A percentile compares a stretch with the other conserved stretches of the same genome.
Evolutionary conservation across 1,284 basidiomycete species (phyloP).

Genomic region (Trichosporon coremiiforme): DNA sequence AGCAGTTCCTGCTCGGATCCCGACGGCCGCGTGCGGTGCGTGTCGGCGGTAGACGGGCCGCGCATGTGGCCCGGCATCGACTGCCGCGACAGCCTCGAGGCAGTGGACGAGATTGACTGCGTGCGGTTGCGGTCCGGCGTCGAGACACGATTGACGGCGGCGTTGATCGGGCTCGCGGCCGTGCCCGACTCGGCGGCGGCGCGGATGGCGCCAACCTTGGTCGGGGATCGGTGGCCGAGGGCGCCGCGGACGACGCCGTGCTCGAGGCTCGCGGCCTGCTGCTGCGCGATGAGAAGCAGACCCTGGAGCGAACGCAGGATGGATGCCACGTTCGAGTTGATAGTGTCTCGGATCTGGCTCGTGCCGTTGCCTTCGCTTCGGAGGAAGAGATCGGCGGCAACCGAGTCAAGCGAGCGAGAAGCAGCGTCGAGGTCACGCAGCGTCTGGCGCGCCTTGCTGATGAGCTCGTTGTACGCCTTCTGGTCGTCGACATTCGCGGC

Average conservation of each 20-base stretch:
- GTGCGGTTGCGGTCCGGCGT: slow-evolving; percentile 14
- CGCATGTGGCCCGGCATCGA: slow-evolving; percentile 8
- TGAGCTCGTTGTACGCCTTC: slow-evolving; percentile 44
- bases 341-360: slow-evolving; percentile 20
- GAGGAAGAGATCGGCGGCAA: slow-evolving; percentile 30
- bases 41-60: slow-evolving; percentile 22
- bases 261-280: slow-evolving; percentile 40
- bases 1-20: slow-evolving; percentile 51
- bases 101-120: slow-evolving; percentile 22
- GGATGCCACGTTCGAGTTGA: slow-evolving; percentile 29
- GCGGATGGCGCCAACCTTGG: slow-evolving; percentile 14
- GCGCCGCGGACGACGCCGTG: slow-evolving; percentile 39
- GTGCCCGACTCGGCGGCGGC: slow-evolving; percentile 9
- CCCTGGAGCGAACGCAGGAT: slow-evolving; percentile 38
- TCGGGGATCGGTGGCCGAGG: slow-evolving; percentile 37
- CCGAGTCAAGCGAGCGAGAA: slow-evolving; percentile 28
- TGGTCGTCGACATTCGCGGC: slow-evolving; percentile 34
- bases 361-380: slow-evolving; percentile 19
- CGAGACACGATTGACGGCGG: background rate
- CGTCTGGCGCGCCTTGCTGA: slow-evolving; percentile 41
- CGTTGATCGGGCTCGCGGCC: background rate
- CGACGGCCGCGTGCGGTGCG: slow-evolving; percentile 22
- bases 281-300: slow-evolving; percentile 39
- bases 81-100: slow-evolving; percentile 18
- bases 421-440: slow-evolving; percentile 45